Evolutionary conservation across 1,139 yeast genomes (phyloP), one percentile per base, ranked within the genome.

Genomic region (Lodderomyces theae): DNA sequence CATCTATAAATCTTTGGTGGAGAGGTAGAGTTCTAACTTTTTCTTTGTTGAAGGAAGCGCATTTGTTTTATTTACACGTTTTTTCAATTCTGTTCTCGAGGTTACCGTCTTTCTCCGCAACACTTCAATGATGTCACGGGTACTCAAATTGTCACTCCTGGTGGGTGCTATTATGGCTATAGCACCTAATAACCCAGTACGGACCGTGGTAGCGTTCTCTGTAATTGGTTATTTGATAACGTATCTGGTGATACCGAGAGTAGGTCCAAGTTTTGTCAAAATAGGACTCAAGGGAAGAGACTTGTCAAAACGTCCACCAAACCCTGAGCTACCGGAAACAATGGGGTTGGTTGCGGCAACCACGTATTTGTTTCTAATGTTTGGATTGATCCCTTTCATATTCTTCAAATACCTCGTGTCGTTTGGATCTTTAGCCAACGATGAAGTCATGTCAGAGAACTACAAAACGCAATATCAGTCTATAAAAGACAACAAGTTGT

Each of bases 271-370:
- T 39, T 88, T 94, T 60, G 74, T 86, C 28, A 74, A 75, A 44
- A 79, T 85, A 34, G 98, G 98, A 0, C 72, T 92, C 18, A 78
- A 70, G 48, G 99, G 99, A 6, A 79, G 74, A 48, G 99, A 92
- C 57, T 54, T 88, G 58, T 81, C 89, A 39, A 92, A 92, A 58
- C 64, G 65, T 9, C 75, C 70, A 18, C 94, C 95, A 0, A 70
- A 80, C 5, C 43, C 42, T 10, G 65, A 59, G 37, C 74, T 90
- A 11, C 94, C 98, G 1, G 99, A 92, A 61, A 78, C 95, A 0
- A 83, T 90, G 74, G 99, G 99, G 2, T 82, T 87, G 1, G 85
- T 90, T 0, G 77, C 89, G 6, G 95, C 96, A 0, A 72, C 86
- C 2, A 82, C 90, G 0, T 90, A 89, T 57, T 62, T 92, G 47